Evolutionary conservation across 208 protist species (phyloP).

Genomic region (Acanthamoeba lenticulata): DNA sequence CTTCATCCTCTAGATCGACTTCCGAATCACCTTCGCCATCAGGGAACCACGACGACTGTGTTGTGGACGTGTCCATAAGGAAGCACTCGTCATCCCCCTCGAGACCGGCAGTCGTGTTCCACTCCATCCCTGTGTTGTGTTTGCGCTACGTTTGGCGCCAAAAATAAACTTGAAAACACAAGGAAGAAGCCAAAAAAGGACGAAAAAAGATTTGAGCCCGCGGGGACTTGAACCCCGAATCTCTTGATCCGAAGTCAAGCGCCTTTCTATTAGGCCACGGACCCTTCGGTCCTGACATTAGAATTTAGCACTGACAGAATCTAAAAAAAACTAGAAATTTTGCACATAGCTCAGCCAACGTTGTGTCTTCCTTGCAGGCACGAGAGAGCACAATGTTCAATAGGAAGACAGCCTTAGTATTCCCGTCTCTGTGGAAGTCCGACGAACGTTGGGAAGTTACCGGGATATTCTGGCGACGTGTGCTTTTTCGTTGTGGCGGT

Average conservation of each 20-base stretch:
- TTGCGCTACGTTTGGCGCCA: not conserved
- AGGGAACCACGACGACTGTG: not conserved
- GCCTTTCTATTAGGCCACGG: not conserved
- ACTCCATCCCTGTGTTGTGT: no score
- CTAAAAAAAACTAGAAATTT: no score
- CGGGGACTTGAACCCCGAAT: slow-evolving; percentile 1
- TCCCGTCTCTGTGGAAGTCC: no score
- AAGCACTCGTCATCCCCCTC: not conserved
- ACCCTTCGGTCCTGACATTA: no score
- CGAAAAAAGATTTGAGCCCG: not conserved
- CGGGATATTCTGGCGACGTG: no score
- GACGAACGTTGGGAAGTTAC: no score
- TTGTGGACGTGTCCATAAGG: not conserved
- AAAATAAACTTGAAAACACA: not conserved
- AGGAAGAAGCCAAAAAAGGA: not conserved
- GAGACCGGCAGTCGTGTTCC: not conserved
- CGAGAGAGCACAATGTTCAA: no score
- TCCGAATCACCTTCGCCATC: not conserved
- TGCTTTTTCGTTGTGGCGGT: no score
- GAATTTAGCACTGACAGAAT: no score
- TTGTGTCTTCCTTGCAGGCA: no score
- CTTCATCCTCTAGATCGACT: not conserved
- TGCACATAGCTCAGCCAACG: no score
- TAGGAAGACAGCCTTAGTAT: no score
- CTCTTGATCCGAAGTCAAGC: not conserved